A percentile compares a stretch with the other conserved stretches of the same genome.
Evolutionary conservation across 495 filamentous ascomycete genomes (phyloP).

Genomic region (Venustampulla echinocandica): DNA sequence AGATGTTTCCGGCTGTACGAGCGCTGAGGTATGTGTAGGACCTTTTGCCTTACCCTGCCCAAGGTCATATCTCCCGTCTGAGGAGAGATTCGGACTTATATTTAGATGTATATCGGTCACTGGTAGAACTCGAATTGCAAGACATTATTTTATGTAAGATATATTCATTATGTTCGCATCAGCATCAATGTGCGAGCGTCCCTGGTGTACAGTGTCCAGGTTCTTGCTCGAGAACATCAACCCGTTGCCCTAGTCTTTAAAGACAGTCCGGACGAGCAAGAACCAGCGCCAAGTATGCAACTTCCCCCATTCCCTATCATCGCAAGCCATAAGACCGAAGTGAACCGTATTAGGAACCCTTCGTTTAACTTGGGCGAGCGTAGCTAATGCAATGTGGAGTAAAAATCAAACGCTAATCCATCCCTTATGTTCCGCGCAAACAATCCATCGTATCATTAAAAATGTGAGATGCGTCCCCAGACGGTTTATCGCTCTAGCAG

Average conservation of each 20-base stretch:
- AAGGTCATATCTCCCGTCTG: too few species aligned
- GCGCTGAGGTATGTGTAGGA: too few species aligned
- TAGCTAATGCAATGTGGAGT: constrained; percentile 4
- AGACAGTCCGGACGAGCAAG: neutral
- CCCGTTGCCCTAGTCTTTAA: neutral
- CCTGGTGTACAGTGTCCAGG: constrained; percentile 2
- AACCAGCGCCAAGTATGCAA: neutral
- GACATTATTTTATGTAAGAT: constrained; percentile 14
- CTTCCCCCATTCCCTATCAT: constrained; percentile 4
- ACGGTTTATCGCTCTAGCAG: neutral
- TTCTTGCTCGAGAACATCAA: neutral
- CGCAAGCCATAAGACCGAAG: neutral
- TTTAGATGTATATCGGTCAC: too few species aligned
- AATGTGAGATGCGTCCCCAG: neutral
- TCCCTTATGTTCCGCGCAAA: constrained; percentile 2
- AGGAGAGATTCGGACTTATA: too few species aligned
- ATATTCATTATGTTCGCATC: constrained; percentile 19
- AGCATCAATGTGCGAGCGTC: constrained; percentile 12
- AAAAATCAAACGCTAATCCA: constrained; percentile 12
- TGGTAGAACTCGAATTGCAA: too few species aligned
- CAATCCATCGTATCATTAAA: constrained; percentile 25
- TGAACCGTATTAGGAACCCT: neutral
- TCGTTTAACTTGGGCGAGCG: neutral
- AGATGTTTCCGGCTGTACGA: too few species aligned
- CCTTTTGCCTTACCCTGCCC: too few species aligned